Evolutionary conservation across 352 stramenopile species (phyloP).

Genomic region (Globisporangium emineosum): DNA sequence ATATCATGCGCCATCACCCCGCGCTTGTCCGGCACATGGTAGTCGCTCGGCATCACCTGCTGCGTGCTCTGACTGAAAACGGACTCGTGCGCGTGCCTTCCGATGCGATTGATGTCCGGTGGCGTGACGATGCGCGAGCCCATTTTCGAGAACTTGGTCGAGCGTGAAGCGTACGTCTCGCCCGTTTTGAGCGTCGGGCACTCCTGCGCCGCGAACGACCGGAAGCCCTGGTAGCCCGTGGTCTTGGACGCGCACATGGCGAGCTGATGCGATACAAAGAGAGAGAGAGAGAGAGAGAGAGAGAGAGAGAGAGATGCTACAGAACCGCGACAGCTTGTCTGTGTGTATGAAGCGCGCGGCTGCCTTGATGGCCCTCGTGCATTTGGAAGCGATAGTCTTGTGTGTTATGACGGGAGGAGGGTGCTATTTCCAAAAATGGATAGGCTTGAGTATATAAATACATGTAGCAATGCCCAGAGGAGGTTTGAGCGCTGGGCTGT

Average conservation of each 20-base stretch:
- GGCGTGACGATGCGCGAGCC: conserved; percentile 62
- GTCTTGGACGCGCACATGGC: conserved; percentile 45
- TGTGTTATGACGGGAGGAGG: no score
- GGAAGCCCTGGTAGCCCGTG: conserved; percentile 78
- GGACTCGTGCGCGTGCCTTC: conserved; percentile 49
- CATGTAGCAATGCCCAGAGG: no score
- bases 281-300: no score
- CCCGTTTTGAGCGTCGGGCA: conserved; percentile 77
- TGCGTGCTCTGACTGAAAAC: conserved; percentile 40
- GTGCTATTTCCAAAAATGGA: no score
- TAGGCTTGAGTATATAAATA: no score
- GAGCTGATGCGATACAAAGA: background rate
- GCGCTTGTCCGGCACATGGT: conserved; percentile 58
- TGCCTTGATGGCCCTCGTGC: no score
- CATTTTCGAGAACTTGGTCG: conserved; percentile 80
- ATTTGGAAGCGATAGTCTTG: no score
- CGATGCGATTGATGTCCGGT: conserved; percentile 55
- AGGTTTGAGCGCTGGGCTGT: no score
- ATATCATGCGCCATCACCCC: conserved; percentile 48
- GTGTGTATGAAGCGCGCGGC: no score
- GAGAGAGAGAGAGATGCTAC: no score
- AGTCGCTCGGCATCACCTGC: conserved; percentile 50
- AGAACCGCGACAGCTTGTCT: no score
- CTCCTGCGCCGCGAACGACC: conserved; percentile 60
- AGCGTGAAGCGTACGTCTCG: conserved; percentile 57